Evolutionary conservation across 306 rosid genomes (phyloP).

Genomic region (Nissolia schottii): DNA sequence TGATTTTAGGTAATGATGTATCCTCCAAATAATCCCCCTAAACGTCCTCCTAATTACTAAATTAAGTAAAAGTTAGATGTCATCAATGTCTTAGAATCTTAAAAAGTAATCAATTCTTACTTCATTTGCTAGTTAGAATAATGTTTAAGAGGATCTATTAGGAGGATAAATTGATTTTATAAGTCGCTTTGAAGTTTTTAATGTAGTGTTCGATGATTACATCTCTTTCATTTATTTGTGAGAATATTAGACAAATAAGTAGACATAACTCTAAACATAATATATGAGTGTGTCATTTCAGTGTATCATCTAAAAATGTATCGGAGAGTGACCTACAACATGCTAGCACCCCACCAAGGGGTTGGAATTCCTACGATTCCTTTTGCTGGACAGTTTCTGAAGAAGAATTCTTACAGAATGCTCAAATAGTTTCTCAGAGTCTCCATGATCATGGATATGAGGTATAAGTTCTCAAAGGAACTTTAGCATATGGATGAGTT

Average conservation of each 20-base stretch:
- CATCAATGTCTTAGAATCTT: too few relatives aligned
- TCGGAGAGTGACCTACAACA: constrained; percentile 22
- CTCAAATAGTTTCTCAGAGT: constrained; percentile 37
- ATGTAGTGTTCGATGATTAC: not conserved
- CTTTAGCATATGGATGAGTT: not conserved
- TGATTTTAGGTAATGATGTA: too few relatives aligned
- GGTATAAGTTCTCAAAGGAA: constrained; percentile 22
- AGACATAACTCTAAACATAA: not conserved
- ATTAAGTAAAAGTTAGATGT: too few relatives aligned
- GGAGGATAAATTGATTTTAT: too few relatives aligned
- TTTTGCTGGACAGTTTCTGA: constrained; percentile 83
- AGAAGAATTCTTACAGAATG: constrained; percentile 63
- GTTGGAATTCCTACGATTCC: constrained; percentile 96
- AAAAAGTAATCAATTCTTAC: too few relatives aligned
- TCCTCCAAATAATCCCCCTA: too few relatives aligned
- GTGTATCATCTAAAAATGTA: constrained; percentile 42
- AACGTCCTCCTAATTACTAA: too few relatives aligned
- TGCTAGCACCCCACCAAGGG: constrained; percentile 83
- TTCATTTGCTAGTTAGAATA: too few relatives aligned
- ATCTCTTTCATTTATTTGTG: constrained; percentile 1
- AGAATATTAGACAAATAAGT: constrained; percentile 12
- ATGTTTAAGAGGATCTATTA: too few relatives aligned
- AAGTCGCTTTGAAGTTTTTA: not conserved
- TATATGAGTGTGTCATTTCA: constrained; percentile 30
- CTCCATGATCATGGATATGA: constrained; percentile 42